phyloP scores from a whole-genome alignment of 2,329 filamentous ascomycete species.

The Aaosphaeria arxii region DNA sequence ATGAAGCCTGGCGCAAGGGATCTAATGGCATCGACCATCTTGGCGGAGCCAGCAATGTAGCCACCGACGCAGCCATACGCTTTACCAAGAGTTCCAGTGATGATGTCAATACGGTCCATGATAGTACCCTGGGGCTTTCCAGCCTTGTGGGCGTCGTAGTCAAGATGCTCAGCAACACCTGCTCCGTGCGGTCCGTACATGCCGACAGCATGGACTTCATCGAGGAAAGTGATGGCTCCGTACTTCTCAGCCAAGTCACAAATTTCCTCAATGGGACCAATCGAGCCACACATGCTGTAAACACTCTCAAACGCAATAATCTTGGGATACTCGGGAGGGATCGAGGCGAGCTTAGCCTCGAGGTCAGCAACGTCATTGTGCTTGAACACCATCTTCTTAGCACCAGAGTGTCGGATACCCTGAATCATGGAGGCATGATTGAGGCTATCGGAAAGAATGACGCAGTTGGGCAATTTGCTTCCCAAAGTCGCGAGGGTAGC shows the following conservation, averaged over 20 bases:
- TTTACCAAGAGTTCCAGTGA: slow-evolving; percentile 95
- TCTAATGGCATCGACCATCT: slow-evolving; percentile 87
- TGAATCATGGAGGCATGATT: slow-evolving; percentile 99
- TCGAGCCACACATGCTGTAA: slow-evolving; percentile 98
- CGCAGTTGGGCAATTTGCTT: slow-evolving; percentile 92
- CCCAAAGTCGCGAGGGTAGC: slow-evolving; percentile 95
- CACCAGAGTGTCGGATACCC: slow-evolving; percentile 94
- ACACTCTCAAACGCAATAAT: slow-evolving; percentile 99
- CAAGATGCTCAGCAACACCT: slow-evolving; percentile 94
- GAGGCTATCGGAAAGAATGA: slow-evolving; percentile 94
- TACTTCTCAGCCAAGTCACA: slow-evolving; percentile 97
- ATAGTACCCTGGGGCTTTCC: slow-evolving; percentile 76
- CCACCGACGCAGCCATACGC: slow-evolving; percentile 97
- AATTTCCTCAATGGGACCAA: slow-evolving; percentile 92
- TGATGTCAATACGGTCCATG: slow-evolving; percentile 96
- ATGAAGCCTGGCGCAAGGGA: slow-evolving; percentile 97
- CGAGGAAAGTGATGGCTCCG: slow-evolving; percentile 93
- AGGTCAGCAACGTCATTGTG: slow-evolving; percentile 95
- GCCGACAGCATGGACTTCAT: slow-evolving; percentile 97
- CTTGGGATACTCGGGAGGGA: slow-evolving; percentile 84
- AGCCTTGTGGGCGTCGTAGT: slow-evolving; percentile 80
- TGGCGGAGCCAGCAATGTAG: slow-evolving; percentile 88
- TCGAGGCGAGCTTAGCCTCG: slow-evolving; percentile 84
- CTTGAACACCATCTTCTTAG: slow-evolving; percentile 97
- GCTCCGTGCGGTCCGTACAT: slow-evolving; percentile 98